phyloP scores from a whole-genome alignment of 2,329 filamentous ascomycete genomes.

The Fusarium tupiense region DNA sequence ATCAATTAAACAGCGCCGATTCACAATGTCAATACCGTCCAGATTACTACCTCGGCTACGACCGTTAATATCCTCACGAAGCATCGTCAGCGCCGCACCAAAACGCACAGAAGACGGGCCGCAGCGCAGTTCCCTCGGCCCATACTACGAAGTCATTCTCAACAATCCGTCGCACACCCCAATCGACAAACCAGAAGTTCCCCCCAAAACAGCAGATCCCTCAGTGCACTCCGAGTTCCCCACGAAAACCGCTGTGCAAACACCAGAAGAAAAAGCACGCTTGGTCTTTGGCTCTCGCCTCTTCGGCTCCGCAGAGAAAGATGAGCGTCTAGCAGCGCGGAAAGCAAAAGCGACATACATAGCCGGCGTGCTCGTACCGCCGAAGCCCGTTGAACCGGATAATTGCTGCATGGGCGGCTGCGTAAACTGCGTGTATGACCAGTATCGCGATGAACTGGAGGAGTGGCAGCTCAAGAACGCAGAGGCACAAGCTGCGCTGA shows the following conservation, averaged over 20 bases:
- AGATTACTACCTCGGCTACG: slow-evolving; percentile 47
- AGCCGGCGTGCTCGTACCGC: slow-evolving; percentile 84
- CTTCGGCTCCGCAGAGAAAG: slow-evolving; percentile 76
- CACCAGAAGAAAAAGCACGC: slow-evolving; percentile 64
- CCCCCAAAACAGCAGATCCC: slow-evolving; percentile 52
- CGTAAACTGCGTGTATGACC: slow-evolving; percentile 97
- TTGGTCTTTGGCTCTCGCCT: slow-evolving; percentile 86
- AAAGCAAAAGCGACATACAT: slow-evolving; percentile 70
- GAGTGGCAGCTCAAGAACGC: slow-evolving; percentile 77
- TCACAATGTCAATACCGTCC: slow-evolving; percentile 45
- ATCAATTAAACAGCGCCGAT: not conserved
- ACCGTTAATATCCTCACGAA: slow-evolving; percentile 42
- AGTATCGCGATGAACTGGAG: slow-evolving; percentile 90
- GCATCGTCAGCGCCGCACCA: slow-evolving; percentile 44
- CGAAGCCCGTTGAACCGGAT: slow-evolving; percentile 87
- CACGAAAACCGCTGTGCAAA: slow-evolving; percentile 44
- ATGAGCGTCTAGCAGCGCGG: slow-evolving; percentile 67
- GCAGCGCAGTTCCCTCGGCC: slow-evolving; percentile 60
- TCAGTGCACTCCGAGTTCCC: slow-evolving; percentile 27
- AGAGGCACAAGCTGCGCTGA: slow-evolving; percentile 68
- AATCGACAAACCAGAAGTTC: slow-evolving; percentile 55
- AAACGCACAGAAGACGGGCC: slow-evolving; percentile 45
- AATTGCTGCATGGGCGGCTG: slow-evolving; percentile 99
- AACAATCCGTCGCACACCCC: slow-evolving; percentile 55
- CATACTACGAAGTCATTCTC: slow-evolving; percentile 69